Evolutionary conservation across 2,329 filamentous ascomycete species (phyloP), one percentile per base, ranked within the genome.

Genomic region (Metarhizium sp.): DNA sequence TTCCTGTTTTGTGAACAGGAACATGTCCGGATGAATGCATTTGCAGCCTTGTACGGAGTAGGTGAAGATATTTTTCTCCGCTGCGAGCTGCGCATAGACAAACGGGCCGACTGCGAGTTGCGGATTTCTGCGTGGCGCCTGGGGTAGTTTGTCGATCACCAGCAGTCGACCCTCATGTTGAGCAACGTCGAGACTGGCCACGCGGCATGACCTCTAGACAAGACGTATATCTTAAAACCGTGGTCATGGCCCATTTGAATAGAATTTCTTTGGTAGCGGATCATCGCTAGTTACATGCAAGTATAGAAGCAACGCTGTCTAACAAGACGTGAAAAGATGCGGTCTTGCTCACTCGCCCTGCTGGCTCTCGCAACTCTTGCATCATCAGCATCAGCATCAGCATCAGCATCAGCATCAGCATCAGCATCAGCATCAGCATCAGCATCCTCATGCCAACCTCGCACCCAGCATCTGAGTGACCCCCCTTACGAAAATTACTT

Each of bases 401-500:
- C 20, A 20, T 20, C 53, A 25, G 20, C 20, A 25, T 25, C 20
- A 25, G 20, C 20, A 18, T 50, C 53, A n/a, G n/a, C 53, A 50
- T 25, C 25, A 4, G 25, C 25, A 25, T 25, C 25, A 25, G 25
- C 20, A 3, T 29, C 53, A 25, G 20, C 20, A 25, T 25, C 20
- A 25, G 20, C 20, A 18, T 50, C 53, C 6, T 54, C 53, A 16
- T 54, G 53, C 47, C 6, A 30, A 20, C 14, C 53, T 25, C 47
- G 46, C 34, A 36, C 40, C 6, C 57, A 34, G 36, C 66, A 71
- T 25, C 69, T 84, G 2, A 77, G 72, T 36, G 80, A 84, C 59
- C 74, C 77, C 1, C 82, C 82, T 0, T 84, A 85, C 57, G 73
- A 81, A 43, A 85, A 86, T 62, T 85, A 81, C 67, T 85, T 87